A percentile compares a stretch with the other conserved stretches of the same genome.
Evolutionary conservation across 352 stramenopile species (phyloP).

Genomic region (Globisporangium nagaii): DNA sequence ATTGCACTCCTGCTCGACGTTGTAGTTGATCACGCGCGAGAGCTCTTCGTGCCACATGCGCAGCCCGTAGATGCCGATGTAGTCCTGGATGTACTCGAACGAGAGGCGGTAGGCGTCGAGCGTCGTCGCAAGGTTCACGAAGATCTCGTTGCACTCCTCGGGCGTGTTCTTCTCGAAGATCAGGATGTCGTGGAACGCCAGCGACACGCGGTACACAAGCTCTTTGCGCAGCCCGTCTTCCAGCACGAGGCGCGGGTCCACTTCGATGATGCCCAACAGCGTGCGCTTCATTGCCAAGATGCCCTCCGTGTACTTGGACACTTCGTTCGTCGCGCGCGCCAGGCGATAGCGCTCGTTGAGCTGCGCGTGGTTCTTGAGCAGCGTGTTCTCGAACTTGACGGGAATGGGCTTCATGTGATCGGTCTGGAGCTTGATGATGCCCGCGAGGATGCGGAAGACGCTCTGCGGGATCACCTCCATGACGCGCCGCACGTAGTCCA

Average conservation of each 20-base stretch:
- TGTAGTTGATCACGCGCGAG: conserved; percentile 93
- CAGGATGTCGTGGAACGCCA: conserved; percentile 82
- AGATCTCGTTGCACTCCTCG: conserved; percentile 81
- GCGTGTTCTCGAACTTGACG: conserved; percentile 90
- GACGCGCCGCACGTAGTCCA: conserved; percentile 92
- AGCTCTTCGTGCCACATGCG: conserved; percentile 96
- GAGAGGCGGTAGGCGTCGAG: conserved; percentile 89
- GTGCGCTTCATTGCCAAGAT: conserved; percentile 95
- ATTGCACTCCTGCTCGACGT: conserved; percentile 95
- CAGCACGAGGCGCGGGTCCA: conserved; percentile 91
- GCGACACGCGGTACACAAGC: conserved; percentile 87
- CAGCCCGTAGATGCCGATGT: conserved; percentile 92
- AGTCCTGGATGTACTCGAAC: conserved; percentile 96
- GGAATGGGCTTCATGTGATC: conserved; percentile 89
- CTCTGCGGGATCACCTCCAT: conserved; percentile 94
- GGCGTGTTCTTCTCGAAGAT: conserved; percentile 84
- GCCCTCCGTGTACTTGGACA: conserved; percentile 94
- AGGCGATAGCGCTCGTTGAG: conserved; percentile 91
- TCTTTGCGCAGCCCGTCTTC: conserved; percentile 94
- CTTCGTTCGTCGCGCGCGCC: conserved; percentile 90
- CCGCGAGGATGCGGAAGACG: conserved; percentile 91
- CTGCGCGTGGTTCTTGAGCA: conserved; percentile 91
- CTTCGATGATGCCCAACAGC: conserved; percentile 91
- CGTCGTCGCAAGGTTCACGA: conserved; percentile 76
- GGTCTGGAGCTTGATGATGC: conserved; percentile 92